These are phyloP conservation scores for Kingdonia uniflora DNA, from an alignment of 164 flowering plant species.

Conservation along the genomic window DNA sequence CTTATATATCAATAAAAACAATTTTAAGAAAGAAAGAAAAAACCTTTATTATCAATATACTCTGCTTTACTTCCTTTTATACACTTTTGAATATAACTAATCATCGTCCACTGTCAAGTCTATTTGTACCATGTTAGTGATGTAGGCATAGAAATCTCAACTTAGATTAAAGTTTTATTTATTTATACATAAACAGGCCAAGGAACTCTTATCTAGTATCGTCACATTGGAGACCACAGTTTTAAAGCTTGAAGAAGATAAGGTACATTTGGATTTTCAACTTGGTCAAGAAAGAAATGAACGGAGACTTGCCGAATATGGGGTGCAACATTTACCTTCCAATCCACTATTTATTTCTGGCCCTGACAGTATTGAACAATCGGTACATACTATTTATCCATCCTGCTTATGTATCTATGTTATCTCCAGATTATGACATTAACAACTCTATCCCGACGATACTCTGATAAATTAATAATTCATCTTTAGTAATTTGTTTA, in stretches of 20 bases:
- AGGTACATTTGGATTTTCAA: conserved; percentile 51
- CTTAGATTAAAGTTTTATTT: too few relatives aligned
- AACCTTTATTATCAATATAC: too few relatives aligned
- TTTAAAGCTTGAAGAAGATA: conserved; percentile 54
- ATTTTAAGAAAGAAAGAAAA: too few relatives aligned
- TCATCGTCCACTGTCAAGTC: too few relatives aligned
- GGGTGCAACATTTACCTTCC: conserved; percentile 30
- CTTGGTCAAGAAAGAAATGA: conserved; percentile 82
- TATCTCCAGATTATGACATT: background rate
- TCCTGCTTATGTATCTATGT: background rate
- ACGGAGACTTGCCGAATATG: conserved; percentile 56
- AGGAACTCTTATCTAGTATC: conserved; percentile 48
- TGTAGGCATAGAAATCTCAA: too few relatives aligned
- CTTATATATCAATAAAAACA: too few relatives aligned
- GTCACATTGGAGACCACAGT: conserved; percentile 45
- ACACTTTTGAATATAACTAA: too few relatives aligned
- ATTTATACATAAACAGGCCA: conserved; percentile 31
- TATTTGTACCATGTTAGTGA: too few relatives aligned
- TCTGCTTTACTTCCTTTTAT: too few relatives aligned
- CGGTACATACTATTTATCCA: conserved; percentile 11
- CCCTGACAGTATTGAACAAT: conserved; percentile 8
- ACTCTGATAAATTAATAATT: too few relatives aligned
- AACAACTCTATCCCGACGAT: too few relatives aligned
- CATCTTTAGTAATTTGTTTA: too few relatives aligned
- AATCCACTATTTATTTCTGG: conserved; percentile 17